Evolutionary conservation across 176 grass and related monocot species (phyloP), one percentile per base, ranked within the genome.

Genomic region (Ensete glaucum): DNA sequence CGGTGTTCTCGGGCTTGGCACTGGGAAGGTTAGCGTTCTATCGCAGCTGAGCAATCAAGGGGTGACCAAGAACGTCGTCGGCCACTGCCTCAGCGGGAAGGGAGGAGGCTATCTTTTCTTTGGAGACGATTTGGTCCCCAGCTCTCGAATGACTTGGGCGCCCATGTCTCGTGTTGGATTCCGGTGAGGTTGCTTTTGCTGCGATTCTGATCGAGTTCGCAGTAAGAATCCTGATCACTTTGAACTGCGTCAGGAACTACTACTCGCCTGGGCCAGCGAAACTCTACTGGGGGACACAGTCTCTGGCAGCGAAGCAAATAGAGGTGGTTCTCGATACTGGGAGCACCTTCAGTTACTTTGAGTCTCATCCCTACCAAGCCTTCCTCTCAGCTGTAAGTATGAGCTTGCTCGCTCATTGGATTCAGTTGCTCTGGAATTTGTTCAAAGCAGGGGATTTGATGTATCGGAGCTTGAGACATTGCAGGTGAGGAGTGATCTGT

Each of bases 101-200:
- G 88, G 85, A 34, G 90, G 88, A 16, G 94, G 94, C 12, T 98
- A 87, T 77, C 87, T 98, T 75, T 93, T 98, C 85, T 93, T 98
- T 71, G 94, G 94, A 25, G 94, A 98, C 74, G 83, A 91, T 85
- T 64, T 91, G 67, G 90, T 98, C 70, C 94, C 88, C 50, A 87
- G 85, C 17, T 81, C 83, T 50, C 86, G 66, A 58, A 84, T 84
- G 57, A 87, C 81, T 11, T 98, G 94, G 94, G 80, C 76, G 23
- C 88, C 90, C 15, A 87, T 93, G 88, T 83, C 59, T 82, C 82
- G 82, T 17, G 5, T 43, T 43, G 34, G 34, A 43, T 66, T 54
- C 57, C 76, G 74, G 94, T 93, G 50, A 88, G 67, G 11, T 70
- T 17, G 15, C 13, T 16, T 24, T 77, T 23, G 22, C 52, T 66